phyloP scores from a whole-genome alignment of 2,329 filamentous ascomycete species.

The Diaporthe citriasiana region DNA sequence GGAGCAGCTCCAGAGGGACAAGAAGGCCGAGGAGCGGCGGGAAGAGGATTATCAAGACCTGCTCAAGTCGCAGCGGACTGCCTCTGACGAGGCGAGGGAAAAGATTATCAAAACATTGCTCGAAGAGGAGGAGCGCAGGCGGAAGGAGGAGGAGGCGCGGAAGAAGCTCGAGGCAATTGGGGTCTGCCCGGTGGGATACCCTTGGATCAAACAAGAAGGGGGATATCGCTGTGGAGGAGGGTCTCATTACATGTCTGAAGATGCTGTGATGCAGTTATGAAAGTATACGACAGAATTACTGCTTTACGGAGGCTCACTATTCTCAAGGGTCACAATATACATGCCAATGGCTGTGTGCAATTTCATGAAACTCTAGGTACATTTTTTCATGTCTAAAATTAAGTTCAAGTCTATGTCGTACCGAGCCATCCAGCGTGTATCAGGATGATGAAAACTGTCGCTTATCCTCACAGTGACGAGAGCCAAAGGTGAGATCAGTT shows the following conservation, averaged over 20 bases:
- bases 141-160: constrained; percentile 55
- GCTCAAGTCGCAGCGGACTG: constrained; percentile 48
- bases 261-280: constrained; percentile 45
- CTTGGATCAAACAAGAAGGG: constrained; percentile 70
- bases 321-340: neutral
- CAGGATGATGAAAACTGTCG: neutral
- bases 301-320: neutral
- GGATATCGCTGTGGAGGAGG: constrained; percentile 77
- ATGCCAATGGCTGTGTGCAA: neutral
- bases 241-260: constrained; percentile 65
- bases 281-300: neutral
- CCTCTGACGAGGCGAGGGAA: constrained; percentile 52
- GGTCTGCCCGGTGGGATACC: constrained; percentile 67
- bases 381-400: neutral
- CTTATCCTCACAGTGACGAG: neutral
- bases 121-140: constrained; percentile 55
- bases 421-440: neutral
- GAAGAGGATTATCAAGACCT: constrained; percentile 56
- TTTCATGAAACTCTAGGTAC: neutral
- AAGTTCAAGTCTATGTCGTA: neutral
- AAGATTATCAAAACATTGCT: constrained; percentile 54
- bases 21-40: constrained; percentile 53
- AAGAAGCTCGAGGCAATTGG: constrained; percentile 66
- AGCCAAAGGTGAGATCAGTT: neutral
- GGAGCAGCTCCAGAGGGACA: constrained; percentile 70